Base-by-base conservation (phyloP, 129 eudicot genomes). In the Flaveria sonorensis region DNA sequence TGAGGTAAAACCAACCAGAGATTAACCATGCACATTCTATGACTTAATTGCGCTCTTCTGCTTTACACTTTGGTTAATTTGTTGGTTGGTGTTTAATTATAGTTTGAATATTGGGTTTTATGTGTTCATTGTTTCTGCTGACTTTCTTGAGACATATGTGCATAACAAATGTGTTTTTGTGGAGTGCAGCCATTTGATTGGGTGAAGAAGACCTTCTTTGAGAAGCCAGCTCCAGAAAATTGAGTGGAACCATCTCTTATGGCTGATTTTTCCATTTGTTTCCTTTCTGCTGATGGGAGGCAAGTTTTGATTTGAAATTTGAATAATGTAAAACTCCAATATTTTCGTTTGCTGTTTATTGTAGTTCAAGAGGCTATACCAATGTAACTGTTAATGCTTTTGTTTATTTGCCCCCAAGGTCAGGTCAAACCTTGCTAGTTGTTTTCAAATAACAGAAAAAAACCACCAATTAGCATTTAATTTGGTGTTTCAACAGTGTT, bases 151-250 rank as follows among this genome's bases (percentile, higher is more conserved):
- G 24, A 74, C 65, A 12, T 13, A 26, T 56, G 18, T 14, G 6
- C 63, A 59, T 61, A 28, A 28, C 13, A 56, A 19, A 28, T 74
- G 18, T 46, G 39, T 55, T 76, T 55, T 70, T 56, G 73, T 69
- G 62, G 73, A 64, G 19, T 67, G 72, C 86, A 83, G 86, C 86
- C 86, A 40, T 83, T 83, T 78, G 79, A 83, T 60, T 83, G 86
- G 86, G 82, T 78, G 82, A 78, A 23, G 86, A 83, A 78, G 86
- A 78, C 83, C 20, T 83, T 83, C 40, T 83, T 83, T 73, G 86
- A 83, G 83, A 78, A 83, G 75, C 40, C 86, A 65, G 76, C 26
- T 61, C 79, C 79, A 83, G 86, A 74, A 42, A 78, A 39, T 8
- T 83, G 74, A 81, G 59, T 21, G 6, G 46, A 63, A 14, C 8